Base-by-base conservation (phyloP, 306 rosid species). In the Hippophae tibetana region DNA sequence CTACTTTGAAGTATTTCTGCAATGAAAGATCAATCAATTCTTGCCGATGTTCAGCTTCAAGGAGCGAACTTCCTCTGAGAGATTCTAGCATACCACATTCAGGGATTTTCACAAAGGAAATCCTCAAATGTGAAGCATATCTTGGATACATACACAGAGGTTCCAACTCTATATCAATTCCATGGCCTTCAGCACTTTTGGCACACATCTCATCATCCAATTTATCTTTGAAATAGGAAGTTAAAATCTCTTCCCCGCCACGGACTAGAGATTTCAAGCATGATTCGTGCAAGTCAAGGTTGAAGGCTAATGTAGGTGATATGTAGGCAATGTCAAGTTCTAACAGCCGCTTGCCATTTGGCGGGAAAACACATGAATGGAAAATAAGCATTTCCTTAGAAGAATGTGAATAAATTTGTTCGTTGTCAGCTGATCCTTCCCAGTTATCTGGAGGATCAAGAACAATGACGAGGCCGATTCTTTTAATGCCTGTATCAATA, bases 51-150 rank as follows among this genome's bases (percentile, higher is more conserved):
- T 88, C 85, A 1, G 71, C 73, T 70, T 92, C 95, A 68, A 82
- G 13, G 14, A 65, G 69, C 1, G 95, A 88, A 64, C 46, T 79
- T 65, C 78, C 78, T 71, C 65, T 83, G 38, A 92, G 71, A 58
- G 94, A 75, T 62, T 85, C 90, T 53, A 92, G 95, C 54, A 74
- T 58, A 42, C 96, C 95, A 68, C 86, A 81, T 64, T 79, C 76
- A 0, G 95, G 96, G 55, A 92, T 74, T 85, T 80, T 92, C 70
- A 92, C 93, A 69, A 88, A 92, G 47, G 88, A 79, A 69, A 76
- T 82, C 82, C 95, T 85, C 64, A 88, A 57, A 64, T 85, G 99
- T 1, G 96, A 85, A 57, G 85, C 95, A 74, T 75, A 81, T 42
- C 74, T 78, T 1, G 86, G 95, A 79, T 82, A 65, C 58, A 69